Evolutionary conservation across 805 yeast genomes (phyloP).

Genomic region (Schwanniomyces sp.): DNA sequence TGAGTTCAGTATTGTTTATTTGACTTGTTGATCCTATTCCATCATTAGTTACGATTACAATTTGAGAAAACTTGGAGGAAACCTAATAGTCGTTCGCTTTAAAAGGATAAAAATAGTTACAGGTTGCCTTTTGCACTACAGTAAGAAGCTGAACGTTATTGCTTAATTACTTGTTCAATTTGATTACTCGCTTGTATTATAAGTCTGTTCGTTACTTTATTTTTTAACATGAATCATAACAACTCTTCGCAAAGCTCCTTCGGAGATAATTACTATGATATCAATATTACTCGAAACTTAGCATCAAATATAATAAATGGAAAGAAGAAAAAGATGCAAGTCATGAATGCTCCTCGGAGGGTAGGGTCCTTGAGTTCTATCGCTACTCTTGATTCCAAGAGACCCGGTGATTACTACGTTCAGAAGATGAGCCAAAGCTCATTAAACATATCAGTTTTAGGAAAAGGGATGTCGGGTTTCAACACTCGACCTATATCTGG

Average conservation of each 20-base stretch:
- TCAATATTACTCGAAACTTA: conserved; percentile 11
- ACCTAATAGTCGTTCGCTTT: not conserved
- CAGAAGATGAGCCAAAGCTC: conserved; percentile 26
- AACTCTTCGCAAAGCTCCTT: conserved; percentile 19
- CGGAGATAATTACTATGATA: conserved; percentile 24
- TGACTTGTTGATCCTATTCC: not conserved
- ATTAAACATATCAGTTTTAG: conserved; percentile 13
- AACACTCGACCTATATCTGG: conserved; percentile 28
- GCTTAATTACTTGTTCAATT: not conserved
- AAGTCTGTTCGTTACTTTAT: not conserved
- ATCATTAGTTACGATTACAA: not conserved
- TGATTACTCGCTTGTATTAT: not conserved
- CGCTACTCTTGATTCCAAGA: conserved; percentile 19
- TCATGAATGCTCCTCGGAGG: conserved; percentile 19
- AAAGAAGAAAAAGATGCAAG: conserved; percentile 17
- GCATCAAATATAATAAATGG: conserved; percentile 3
- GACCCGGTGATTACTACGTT: conserved; percentile 43
- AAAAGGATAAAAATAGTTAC: not conserved
- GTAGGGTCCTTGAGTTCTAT: conserved; percentile 28
- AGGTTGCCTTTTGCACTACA: not conserved
- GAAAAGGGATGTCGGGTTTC: conserved; percentile 1
- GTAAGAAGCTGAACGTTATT: not conserved
- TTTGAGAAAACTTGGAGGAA: not conserved
- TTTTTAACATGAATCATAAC: conserved; percentile 15
- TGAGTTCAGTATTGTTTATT: not conserved